phyloP scores from a whole-genome alignment of 495 filamentous ascomycete genomes.

The Geoglossum glabrum region DNA sequence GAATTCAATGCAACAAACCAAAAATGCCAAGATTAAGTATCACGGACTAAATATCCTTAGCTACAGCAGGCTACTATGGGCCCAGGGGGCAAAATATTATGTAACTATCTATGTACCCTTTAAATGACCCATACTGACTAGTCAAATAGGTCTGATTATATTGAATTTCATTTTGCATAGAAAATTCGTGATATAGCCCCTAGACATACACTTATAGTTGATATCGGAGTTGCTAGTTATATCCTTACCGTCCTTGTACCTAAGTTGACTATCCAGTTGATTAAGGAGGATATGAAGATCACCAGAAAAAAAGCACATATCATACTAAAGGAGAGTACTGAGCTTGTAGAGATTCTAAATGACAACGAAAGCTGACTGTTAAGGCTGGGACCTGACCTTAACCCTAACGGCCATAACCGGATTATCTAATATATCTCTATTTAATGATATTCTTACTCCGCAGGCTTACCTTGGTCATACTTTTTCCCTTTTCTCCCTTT shows the following conservation, averaged over 20 bases:
- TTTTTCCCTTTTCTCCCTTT: background rate
- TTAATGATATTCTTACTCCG: background rate
- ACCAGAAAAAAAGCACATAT: constrained; percentile 18
- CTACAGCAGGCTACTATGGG: background rate
- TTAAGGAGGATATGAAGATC: constrained; percentile 68
- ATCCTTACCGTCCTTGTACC: constrained; percentile 80
- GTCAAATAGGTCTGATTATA: background rate
- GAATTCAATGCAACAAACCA: background rate
- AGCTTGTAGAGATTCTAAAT: constrained; percentile 60
- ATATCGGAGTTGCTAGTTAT: constrained; percentile 50
- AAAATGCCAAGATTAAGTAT: background rate
- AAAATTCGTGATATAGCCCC: background rate
- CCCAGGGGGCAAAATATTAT: background rate
- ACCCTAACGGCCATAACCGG: background rate
- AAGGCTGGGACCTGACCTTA: background rate
- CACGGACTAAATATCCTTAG: background rate
- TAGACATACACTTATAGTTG: constrained; percentile 31
- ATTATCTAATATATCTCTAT: constrained; percentile 1
- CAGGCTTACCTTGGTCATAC: background rate
- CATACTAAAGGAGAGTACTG: constrained; percentile 52
- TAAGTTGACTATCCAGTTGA: constrained; percentile 54
- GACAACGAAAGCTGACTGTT: constrained; percentile 15
- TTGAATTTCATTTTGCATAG: background rate
- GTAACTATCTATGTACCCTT: background rate
- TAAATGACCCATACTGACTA: background rate